These are phyloP conservation scores for Auriculariales sp. DNA, from an alignment of 768 basidiomycete genomes.

Conservation along the genomic window DNA sequence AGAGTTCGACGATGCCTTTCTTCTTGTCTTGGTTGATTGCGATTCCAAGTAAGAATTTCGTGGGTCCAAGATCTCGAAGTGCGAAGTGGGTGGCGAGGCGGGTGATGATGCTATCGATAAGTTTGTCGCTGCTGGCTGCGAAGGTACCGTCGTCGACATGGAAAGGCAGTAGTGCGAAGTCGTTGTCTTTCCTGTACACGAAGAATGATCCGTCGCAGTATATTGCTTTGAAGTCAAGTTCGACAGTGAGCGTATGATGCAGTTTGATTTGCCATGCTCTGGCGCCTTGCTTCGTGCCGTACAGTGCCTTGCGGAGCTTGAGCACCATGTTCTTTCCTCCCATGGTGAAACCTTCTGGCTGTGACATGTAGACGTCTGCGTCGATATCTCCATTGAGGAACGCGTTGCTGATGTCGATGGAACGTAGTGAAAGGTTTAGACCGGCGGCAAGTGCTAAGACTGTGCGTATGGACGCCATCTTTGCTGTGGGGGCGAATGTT, in stretches of 20 bases:
- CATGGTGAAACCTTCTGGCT: conserved; percentile 12
- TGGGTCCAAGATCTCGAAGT: neutral
- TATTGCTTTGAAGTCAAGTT: conserved; percentile 10
- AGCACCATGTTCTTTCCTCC: neutral
- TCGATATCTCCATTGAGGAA: conserved; percentile 17
- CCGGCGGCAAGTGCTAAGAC: conserved; percentile 14
- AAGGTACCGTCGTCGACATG: conserved; percentile 18
- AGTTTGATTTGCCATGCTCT: conserved; percentile 18
- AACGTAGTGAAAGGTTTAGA: conserved; percentile 5
- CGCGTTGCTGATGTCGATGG: conserved; percentile 16
- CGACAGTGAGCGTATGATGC: conserved; percentile 8
- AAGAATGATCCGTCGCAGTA: conserved; percentile 14
- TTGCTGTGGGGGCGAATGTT: conserved; percentile 15
- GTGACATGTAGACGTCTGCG: conserved; percentile 21
- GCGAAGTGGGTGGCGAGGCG: neutral
- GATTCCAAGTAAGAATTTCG: neutral
- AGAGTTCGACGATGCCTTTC: neutral
- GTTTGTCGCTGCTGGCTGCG: conserved; percentile 3
- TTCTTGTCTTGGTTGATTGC: neutral
- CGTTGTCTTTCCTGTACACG: conserved; percentile 1
- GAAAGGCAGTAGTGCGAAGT: conserved; percentile 12
- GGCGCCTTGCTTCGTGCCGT: conserved; percentile 15
- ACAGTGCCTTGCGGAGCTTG: conserved; percentile 5
- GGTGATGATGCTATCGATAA: neutral
- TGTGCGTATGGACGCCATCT: conserved; percentile 11